These are phyloP conservation scores for Mallotus repandus DNA, from an alignment of 441 rosid species.

Conservation along the genomic window DNA sequence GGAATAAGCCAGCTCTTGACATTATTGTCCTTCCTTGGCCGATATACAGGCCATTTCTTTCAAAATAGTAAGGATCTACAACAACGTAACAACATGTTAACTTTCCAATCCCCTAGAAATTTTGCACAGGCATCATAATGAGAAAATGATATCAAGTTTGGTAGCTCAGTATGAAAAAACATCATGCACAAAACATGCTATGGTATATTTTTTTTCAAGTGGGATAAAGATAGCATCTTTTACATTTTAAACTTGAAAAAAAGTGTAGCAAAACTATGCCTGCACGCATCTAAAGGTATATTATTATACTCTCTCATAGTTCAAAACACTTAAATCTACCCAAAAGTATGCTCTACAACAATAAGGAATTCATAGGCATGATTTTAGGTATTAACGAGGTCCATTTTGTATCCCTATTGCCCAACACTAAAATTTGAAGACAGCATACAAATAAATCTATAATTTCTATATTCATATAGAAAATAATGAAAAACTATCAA, in stretches of 20 bases:
- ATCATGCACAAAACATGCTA: not conserved
- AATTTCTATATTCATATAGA: no score
- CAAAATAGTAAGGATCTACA: slow-evolving; percentile 74
- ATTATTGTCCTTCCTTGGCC: slow-evolving; percentile 84
- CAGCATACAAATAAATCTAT: no score
- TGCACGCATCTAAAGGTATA: not conserved
- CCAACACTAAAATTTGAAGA: no score
- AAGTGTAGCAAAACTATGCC: no score
- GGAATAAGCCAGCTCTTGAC: slow-evolving; percentile 95
- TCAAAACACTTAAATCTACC: no score
- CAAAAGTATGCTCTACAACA: no score
- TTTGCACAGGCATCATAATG: not conserved
- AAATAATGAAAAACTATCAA: no score
- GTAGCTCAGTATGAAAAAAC: not conserved
- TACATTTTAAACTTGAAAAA: not conserved
- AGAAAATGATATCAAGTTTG: not conserved
- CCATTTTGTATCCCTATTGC: no score
- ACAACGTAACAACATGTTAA: slow-evolving; percentile 32
- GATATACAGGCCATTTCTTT: slow-evolving; percentile 77
- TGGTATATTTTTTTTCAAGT: no score
- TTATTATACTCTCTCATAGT: not conserved
- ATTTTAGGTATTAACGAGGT: not conserved
- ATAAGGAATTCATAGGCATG: not conserved
- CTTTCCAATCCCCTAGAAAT: slow-evolving; percentile 15
- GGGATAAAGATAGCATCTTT: no score